These are phyloP conservation scores for Priceomyces castillae DNA, from an alignment of 805 yeast species.

Conservation along the genomic window DNA sequence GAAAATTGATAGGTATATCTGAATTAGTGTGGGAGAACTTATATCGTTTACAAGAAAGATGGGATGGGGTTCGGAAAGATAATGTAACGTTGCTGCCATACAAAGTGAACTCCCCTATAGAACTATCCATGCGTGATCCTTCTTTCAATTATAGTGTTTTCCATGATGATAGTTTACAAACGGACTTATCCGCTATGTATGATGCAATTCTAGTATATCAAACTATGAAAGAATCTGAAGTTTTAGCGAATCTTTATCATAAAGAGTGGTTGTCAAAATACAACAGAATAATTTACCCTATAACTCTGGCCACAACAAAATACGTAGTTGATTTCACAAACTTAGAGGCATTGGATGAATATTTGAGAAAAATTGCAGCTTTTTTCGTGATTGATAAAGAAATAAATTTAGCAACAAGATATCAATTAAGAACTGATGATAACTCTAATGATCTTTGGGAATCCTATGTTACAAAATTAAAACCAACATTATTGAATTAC, in stretches of 20 bases:
- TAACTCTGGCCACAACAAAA: slow-evolving; percentile 29
- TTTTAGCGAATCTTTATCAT: slow-evolving; percentile 59
- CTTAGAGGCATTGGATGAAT: slow-evolving; percentile 45
- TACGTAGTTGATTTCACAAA: slow-evolving; percentile 26
- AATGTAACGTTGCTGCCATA: slow-evolving; percentile 46
- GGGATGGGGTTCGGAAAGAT: slow-evolving; percentile 50
- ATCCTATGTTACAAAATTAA: slow-evolving; percentile 54
- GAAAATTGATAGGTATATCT: slow-evolving; percentile 60
- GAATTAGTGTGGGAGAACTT: slow-evolving; percentile 53
- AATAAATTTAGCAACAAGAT: slow-evolving; percentile 60
- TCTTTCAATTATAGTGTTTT: slow-evolving; percentile 48
- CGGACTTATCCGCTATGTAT: slow-evolving; percentile 70
- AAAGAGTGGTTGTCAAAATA: slow-evolving; percentile 72
- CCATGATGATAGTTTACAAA: slow-evolving; percentile 32
- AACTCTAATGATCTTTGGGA: slow-evolving; percentile 76
- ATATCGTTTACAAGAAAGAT: slow-evolving; percentile 52
- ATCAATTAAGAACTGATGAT: slow-evolving; percentile 58
- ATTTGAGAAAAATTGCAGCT: slow-evolving; percentile 64
- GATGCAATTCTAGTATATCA: slow-evolving; percentile 82
- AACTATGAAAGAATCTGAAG: slow-evolving; percentile 63
- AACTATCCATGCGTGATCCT: slow-evolving; percentile 67
- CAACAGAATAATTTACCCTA: slow-evolving; percentile 66
- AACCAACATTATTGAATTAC: slow-evolving; percentile 54
- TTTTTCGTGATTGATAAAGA: slow-evolving; percentile 75
- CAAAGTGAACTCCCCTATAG: slow-evolving; percentile 84